phyloP scores from a whole-genome alignment of 805 yeast species.

The Schwanniomyces yamadae region DNA sequence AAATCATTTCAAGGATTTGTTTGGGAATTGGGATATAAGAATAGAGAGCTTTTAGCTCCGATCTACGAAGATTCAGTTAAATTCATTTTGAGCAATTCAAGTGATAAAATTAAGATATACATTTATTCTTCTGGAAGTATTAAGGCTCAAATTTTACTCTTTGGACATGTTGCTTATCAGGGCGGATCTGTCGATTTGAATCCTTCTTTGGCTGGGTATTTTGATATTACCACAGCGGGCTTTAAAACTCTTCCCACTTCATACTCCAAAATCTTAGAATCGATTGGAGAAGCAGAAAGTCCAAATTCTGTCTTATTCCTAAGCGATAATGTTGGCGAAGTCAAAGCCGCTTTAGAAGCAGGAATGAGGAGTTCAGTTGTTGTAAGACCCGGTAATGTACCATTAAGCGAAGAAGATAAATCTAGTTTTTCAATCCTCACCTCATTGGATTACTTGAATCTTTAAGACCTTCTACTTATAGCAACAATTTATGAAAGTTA shows the following conservation, averaged over 20 bases:
- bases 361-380: constrained; percentile 62
- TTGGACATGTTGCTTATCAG: constrained; percentile 52
- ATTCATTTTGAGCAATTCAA: constrained; percentile 46
- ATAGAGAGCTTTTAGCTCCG: constrained; percentile 78
- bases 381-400: constrained; percentile 72
- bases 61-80: constrained; percentile 69
- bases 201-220: constrained; percentile 59
- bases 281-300: constrained; percentile 33
- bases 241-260: constrained; percentile 58
- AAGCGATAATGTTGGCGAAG: constrained; percentile 79
- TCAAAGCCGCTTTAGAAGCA: constrained; percentile 67
- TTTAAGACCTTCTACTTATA: constrained; percentile 1
- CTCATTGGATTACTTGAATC: constrained; percentile 12
- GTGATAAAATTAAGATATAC: constrained; percentile 38
- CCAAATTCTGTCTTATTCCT: constrained; percentile 53
- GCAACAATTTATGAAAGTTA: too few species aligned
- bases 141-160: constrained; percentile 79
- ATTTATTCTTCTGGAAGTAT: constrained; percentile 91
- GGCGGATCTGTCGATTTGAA: constrained; percentile 51
- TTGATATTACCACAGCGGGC: constrained; percentile 84
- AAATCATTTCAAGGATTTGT: constrained; percentile 81
- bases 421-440: constrained; percentile 20
- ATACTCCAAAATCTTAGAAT: constrained; percentile 53
- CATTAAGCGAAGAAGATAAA: constrained; percentile 38
- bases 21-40: constrained; percentile 77